Evolutionary conservation across 2,329 filamentous ascomycete species (phyloP).

Genomic region (Davidsoniella neocaledoniae): DNA sequence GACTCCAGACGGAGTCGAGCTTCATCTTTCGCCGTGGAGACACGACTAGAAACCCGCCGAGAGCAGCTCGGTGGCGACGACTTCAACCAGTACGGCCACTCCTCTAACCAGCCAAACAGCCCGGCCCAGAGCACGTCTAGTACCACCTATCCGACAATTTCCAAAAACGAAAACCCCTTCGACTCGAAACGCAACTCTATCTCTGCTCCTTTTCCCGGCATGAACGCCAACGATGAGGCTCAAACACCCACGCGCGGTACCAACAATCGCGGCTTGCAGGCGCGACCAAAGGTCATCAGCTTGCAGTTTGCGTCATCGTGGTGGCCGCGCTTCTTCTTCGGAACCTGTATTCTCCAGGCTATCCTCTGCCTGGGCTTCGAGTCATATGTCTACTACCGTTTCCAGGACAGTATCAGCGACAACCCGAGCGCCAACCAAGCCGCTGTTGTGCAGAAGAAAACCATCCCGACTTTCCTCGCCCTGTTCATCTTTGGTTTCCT

Average conservation of each 20-base stretch:
- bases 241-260: neutral
- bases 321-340: constrained; percentile 81
- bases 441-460: constrained; percentile 34
- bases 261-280: neutral
- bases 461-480: constrained; percentile 88
- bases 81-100: constrained; percentile 12
- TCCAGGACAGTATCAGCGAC: constrained; percentile 46
- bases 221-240: constrained; percentile 6
- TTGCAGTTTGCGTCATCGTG: constrained; percentile 64
- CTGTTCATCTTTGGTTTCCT: constrained; percentile 96
- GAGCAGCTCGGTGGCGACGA: constrained; percentile 13
- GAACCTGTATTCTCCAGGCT: constrained; percentile 58
- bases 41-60: constrained; percentile 12
- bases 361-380: constrained; percentile 69
- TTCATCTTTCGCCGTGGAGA: constrained; percentile 12
- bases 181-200: constrained; percentile 8
- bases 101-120: constrained; percentile 11
- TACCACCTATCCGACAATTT: constrained; percentile 6
- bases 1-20: constrained; percentile 12
- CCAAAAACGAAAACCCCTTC: constrained; percentile 6
- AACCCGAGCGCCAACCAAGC: constrained; percentile 22
- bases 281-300: constrained; percentile 10
- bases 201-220: constrained; percentile 4
- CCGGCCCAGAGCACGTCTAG: constrained; percentile 12
- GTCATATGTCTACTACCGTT: constrained; percentile 82